Evolutionary conservation across 352 stramenopile species (phyloP), one percentile per base, ranked within the genome.

Genomic region (Phytophthora pisi): DNA sequence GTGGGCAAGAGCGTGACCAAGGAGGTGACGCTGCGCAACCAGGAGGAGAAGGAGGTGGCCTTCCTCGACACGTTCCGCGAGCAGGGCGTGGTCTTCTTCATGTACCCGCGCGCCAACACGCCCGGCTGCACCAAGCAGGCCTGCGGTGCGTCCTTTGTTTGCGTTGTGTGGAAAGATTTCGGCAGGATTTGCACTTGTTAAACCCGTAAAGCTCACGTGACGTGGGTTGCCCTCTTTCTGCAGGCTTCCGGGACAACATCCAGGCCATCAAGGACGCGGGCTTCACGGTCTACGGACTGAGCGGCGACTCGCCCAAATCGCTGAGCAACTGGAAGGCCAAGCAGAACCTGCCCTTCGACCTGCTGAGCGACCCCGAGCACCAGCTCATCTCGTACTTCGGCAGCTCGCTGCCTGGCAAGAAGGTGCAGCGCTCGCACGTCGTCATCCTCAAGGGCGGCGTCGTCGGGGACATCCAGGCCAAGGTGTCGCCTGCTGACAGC

Each of bases 101-200:
- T 96, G 87, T 96, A 93, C 58, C 89, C 89, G 7, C 76, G 70
- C n/a, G 89, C 89, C 30, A 95, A 95, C 68, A 96, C 89, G 11
- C 87, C 87, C 1, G 89, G 89, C 8, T 96, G 89, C 73, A 96
- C 87, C 61, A 96, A 94, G 66, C 89, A 96, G 62, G 89, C 89
- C 11, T 96, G 89, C 51, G 87, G 85, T 90, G 43, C 8, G 79
- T 79, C 13, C 11, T 45, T 9, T 16, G 45, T 51, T 20, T 20
- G 20, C 20, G 20, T 30, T 30, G 26, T 30, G 26, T 6, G 20
- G 26, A 61, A 73, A 69, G 40, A 55, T 61, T 57, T 9, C 16
- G 42, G n/a, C 9, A 13, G 4, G 26, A 58, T 51, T 47, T 53
- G 61, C 26, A 26, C 18, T 26, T 47, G 61, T 71, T 53, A 57